These are phyloP conservation scores for Thelonectria blattea DNA, from an alignment of 2,329 filamentous ascomycete genomes.

Conservation along the genomic window DNA sequence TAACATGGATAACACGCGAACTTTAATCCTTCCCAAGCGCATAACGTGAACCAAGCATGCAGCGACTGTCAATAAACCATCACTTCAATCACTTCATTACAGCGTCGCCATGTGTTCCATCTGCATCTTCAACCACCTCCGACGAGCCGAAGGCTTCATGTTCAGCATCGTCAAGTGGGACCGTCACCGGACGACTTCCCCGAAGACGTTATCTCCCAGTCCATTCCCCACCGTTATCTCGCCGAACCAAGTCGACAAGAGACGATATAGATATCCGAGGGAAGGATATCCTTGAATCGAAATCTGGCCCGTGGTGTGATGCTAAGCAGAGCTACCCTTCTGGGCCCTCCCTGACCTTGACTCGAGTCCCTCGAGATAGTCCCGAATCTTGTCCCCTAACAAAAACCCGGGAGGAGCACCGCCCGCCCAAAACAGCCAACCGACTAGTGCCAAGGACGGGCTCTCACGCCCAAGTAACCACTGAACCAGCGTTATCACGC, in stretches of 20 bases:
- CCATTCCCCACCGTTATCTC: not conserved
- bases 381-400: not conserved
- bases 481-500: constrained; percentile 11
- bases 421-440: not conserved
- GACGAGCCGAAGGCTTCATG: not conserved
- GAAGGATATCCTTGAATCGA: not conserved
- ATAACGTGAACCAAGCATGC: too few species aligned
- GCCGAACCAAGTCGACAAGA: not conserved
- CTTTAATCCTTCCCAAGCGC: too few species aligned
- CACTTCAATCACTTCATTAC: not conserved
- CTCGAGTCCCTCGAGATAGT: not conserved
- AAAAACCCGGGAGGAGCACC: constrained; percentile 6
- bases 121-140: not conserved
- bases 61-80: not conserved
- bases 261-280: not conserved
- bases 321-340: not conserved
- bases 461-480: not conserved
- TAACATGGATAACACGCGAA: too few species aligned
- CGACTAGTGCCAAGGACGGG: not conserved
- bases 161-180: not conserved
- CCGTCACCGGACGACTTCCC: not conserved
- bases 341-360: constrained; percentile 2
- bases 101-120: not conserved
- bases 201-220: not conserved
- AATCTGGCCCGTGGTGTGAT: constrained; percentile 5